phyloP scores from a whole-genome alignment of 306 rosid genomes.

The Begonia fuchsioides region DNA sequence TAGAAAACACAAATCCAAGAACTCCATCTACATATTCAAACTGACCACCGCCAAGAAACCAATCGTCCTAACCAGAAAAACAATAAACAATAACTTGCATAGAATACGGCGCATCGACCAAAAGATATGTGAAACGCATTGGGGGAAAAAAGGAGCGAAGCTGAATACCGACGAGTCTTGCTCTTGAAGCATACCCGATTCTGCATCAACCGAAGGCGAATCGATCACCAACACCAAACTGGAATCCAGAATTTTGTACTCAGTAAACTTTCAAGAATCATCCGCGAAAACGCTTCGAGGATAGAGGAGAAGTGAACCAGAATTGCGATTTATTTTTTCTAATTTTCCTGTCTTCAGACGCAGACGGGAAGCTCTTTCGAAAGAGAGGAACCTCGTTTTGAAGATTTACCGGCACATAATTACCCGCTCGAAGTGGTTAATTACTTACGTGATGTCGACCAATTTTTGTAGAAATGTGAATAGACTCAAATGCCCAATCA shows the following conservation, averaged over 20 bases:
- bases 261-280: constrained; percentile 21
- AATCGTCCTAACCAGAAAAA: constrained; percentile 16
- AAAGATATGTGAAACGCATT: constrained; percentile 4
- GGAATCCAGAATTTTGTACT: neutral
- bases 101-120: constrained; percentile 14
- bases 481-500: too few relatives aligned
- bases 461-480: too few relatives aligned
- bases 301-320: too few relatives aligned
- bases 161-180: constrained; percentile 1
- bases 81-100: constrained; percentile 12
- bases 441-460: too few relatives aligned
- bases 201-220: constrained; percentile 26
- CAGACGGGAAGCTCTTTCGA: too few relatives aligned
- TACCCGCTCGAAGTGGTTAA: neutral
- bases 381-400: too few relatives aligned
- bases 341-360: too few relatives aligned
- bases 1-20: neutral
- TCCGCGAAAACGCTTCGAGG: constrained; percentile 11
- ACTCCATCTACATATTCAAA: too few relatives aligned
- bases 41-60: constrained; percentile 20
- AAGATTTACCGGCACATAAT: neutral
- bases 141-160: constrained; percentile 1
- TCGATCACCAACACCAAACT: constrained; percentile 9
- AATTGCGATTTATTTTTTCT: too few relatives aligned
- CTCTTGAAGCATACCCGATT: constrained; percentile 15